Base-by-base conservation (phyloP, 345 rosid species). In the Salix suchowensis region DNA sequence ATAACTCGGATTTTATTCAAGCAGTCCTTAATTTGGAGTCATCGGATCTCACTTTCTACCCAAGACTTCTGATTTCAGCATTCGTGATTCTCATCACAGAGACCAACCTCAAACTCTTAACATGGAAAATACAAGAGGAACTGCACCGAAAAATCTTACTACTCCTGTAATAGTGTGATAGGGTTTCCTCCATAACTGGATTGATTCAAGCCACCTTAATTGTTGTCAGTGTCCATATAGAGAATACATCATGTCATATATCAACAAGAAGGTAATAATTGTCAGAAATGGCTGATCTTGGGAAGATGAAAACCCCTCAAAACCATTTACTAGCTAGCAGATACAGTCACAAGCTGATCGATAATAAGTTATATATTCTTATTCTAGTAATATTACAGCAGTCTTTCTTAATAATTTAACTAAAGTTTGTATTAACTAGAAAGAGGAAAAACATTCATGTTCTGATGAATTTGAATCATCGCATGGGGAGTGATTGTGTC, bases 401-500 rank as follows among this genome's bases (percentile, higher is more conserved):
- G 55, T 66, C 13, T 15, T 6, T 26, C 32, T 42, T 6, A 6
- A 6, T 48, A 11, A 65, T 62, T 18, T 4, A 58, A 37, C 32
- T 55, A 69, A 50, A 7, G 4, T 11, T 32, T 13, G 26, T 14
- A 55, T 76, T 78, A 94, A 55, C 76, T 78, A 94, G 81, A 91
- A 94, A 19, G 94, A 85, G 71, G 90, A 72, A 82, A 92, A 88
- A 75, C 89, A 82, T 80, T 92, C 91, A 65, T 87, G 91, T 39
- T 92, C 96, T 8, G 97, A 91, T 21, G 94, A 87, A 83, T 85
- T 89, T 10, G 97, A 89, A 78, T 93, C 98, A 76, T 92, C 94
- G 61, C 88, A 90, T 5, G 97, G 97, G 74, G 91, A 80, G 88
- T 94, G 98, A 73, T 87, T 92, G 85, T 95, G 98, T 82, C 98